phyloP scores from a whole-genome alignment of 148 eudicot genomes.

The Rhododendron molle region DNA sequence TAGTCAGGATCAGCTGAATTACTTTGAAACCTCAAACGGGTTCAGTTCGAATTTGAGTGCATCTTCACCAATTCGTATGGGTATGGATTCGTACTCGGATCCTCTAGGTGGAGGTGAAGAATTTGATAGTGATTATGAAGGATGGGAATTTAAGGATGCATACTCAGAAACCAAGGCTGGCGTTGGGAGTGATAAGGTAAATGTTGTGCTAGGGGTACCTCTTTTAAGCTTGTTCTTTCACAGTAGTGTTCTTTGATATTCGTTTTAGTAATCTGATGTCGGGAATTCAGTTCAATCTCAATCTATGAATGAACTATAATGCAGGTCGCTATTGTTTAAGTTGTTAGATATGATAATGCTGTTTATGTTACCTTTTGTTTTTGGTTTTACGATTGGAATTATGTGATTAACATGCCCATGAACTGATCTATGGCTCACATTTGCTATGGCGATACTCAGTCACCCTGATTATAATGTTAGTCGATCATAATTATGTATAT shows the following conservation, averaged over 20 bases:
- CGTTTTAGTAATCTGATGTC: slow-evolving; percentile 10
- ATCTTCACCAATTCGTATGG: not conserved
- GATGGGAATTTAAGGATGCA: slow-evolving; percentile 81
- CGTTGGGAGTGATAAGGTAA: slow-evolving; percentile 37
- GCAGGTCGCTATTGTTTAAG: slow-evolving; percentile 27
- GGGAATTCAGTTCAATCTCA: slow-evolving; percentile 2
- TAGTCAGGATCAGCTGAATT: slow-evolving; percentile 4
- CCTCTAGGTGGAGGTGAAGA: slow-evolving; percentile 13
- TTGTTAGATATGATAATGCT: not conserved
- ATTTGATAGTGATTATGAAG: slow-evolving; percentile 40
- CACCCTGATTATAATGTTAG: not conserved
- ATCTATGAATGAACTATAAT: slow-evolving; percentile 11
- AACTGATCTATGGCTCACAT: not conserved
- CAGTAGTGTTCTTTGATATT: not conserved
- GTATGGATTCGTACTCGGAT: not conserved
- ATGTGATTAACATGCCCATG: not conserved
- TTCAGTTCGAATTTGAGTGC: slow-evolving; percentile 10
- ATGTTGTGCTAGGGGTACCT: not conserved
- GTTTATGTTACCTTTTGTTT: not conserved
- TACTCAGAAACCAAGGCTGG: slow-evolving; percentile 19
- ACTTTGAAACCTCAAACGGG: not conserved
- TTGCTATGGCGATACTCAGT: not conserved
- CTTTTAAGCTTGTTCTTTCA: not conserved
- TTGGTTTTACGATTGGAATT: not conserved
- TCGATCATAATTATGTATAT: not conserved